Evolutionary conservation across 2,329 filamentous ascomycete species (phyloP), one percentile per base, ranked within the genome.

Genomic region (Cercospora sp.): DNA sequence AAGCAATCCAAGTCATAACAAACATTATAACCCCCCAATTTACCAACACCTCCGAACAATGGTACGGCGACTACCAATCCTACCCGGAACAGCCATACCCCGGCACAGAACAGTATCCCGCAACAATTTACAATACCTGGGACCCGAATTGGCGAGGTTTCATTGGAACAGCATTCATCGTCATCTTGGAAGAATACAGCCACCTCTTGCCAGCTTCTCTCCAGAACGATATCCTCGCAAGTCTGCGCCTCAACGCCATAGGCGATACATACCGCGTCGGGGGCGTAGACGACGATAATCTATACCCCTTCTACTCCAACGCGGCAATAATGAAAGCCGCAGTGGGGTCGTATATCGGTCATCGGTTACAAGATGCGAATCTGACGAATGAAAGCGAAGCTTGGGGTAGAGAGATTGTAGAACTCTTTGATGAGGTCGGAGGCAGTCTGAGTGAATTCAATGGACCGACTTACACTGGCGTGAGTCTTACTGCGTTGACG

Each of bases 371-470:
- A 49, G 85, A 89, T 65, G 77, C 78, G 8, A 90, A 90, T 72
- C 87, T 90, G 83, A 89, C 87, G 0, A 73, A 70, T 0, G 80
- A 85, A 0, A 87, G 87, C 28, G 87, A 90, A 72, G 73, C 72
- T 0, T 87, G 88, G 70, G 88, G 87, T 0, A 75, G 82, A 51
- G 81, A 87, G 8, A 81, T 89, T 51, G 80, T 89, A 7, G 80
- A 85, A 32, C 81, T 90, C 0, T 90, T 89, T 70, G 80, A 84
- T 68, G 79, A 81, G 5, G 28, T 24, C n/a, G 81, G 84, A 64
- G 79, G 85, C 68, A 89, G 87, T 0, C 80, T 90, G 0, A 88
- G 86, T 1, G 87, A 89, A 71, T 89, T 88, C 76, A 89, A 89
- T 72, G 85, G 84, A 0, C 85, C 85, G 4, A 90, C 88, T 0